Evolutionary conservation across 2,329 filamentous ascomycete genomes (phyloP).

Genomic region (Hirsutella minnesotensis): DNA sequence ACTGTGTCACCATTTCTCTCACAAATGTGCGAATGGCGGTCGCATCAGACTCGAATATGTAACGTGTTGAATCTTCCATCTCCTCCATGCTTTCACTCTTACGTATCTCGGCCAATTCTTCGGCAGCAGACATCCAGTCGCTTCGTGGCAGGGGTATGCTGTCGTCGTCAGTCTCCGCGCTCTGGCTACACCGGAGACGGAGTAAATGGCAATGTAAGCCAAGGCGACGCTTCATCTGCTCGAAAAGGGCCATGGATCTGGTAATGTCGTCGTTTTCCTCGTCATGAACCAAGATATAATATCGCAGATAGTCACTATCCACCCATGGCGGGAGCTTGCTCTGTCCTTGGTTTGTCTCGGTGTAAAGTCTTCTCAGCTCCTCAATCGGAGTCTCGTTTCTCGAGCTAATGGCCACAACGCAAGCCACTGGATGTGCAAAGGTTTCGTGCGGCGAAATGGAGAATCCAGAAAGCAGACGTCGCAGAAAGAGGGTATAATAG

Average conservation of each 20-base stretch:
- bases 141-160: slow-evolving; percentile 69
- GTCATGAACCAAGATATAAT: slow-evolving; percentile 93
- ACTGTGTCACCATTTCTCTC: slow-evolving; percentile 90
- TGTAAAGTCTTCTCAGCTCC: slow-evolving; percentile 72
- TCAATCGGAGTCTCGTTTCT: slow-evolving; percentile 75
- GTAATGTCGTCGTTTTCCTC: slow-evolving; percentile 90
- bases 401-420: slow-evolving; percentile 90
- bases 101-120: slow-evolving; percentile 68
- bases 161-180: slow-evolving; percentile 83
- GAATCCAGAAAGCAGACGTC: slow-evolving; percentile 69
- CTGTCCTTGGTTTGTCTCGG: slow-evolving; percentile 68
- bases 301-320: slow-evolving; percentile 81
- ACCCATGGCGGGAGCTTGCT: slow-evolving; percentile 72
- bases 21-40: slow-evolving; percentile 82
- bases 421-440: slow-evolving; percentile 87
- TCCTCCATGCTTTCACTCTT: slow-evolving; percentile 55
- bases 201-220: slow-evolving; percentile 91
- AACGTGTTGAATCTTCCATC: slow-evolving; percentile 59
- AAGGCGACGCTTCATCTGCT: slow-evolving; percentile 98
- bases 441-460: slow-evolving; percentile 79
- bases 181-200: slow-evolving; percentile 71
- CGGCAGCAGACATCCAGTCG: slow-evolving; percentile 80
- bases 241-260: slow-evolving; percentile 80
- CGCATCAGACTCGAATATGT: slow-evolving; percentile 85
- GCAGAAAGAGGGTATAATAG: slow-evolving; percentile 77